Evolutionary conservation across 495 filamentous ascomycete genomes (phyloP), one percentile per base, ranked within the genome.

Genomic region (Acidiella bohemica): DNA sequence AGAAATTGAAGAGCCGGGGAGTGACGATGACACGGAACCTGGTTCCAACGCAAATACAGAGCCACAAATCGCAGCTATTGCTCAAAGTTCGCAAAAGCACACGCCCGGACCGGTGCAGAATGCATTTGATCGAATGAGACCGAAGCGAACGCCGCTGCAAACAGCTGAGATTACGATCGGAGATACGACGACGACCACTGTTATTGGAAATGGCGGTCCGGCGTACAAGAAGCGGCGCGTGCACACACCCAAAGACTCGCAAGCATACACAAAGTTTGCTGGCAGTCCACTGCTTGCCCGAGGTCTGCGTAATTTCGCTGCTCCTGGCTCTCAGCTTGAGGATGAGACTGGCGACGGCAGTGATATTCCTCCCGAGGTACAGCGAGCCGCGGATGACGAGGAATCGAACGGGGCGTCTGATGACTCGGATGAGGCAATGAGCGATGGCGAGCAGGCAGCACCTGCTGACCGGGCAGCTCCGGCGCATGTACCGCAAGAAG

Each of bases 91-190:
- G 39, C 56, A 53, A 25, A 42, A 48, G n/a, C 33, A 51, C n/a
- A 44, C 50, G 0, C 65, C 70, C 10, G 71, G 72, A 41, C 48
- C 67, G 0, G 56, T 81, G 17, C 71, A 75, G 38, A 76, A 67
- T 47, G 76, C 76, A 8, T 80, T 79, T 41, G 72, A 79, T 55
- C 65, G 71, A 10, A 80, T 80, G 71, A 69, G 76, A 1, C 66
- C 75, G 1, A 76, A 75, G 49, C 72, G 82, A 23, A 56, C 66
- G 9, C 69, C 71, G 5, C 65, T 70, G n/a, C 80, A 85, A 54
- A 64, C 77, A 35, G 86, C 88, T 22, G 94, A 84, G 2, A 90
- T 96, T 22, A 94, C 84, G 0, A 81, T 96, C 39, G 88, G 84
- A 3, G 71, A 81, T 38, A 74, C 72, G 27, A 85, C 83, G 0